phyloP scores from a whole-genome alignment of 2,329 filamentous ascomycete genomes.

The Aspergillus costaricaensis region DNA sequence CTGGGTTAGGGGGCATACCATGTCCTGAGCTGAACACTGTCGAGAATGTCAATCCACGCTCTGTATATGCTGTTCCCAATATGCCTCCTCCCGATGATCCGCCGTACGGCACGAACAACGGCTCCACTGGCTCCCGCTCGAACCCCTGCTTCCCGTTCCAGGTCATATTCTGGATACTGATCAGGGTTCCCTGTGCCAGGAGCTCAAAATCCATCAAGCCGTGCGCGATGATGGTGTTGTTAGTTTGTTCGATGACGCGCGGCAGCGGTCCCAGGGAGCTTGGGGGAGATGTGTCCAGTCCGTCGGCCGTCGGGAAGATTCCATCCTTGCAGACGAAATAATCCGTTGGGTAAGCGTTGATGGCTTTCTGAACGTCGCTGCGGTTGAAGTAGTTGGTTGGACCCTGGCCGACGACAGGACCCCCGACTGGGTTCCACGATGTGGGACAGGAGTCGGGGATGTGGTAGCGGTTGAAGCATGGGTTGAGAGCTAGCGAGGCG shows the following conservation, averaged over 20 bases:
- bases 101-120: conserved; percentile 61
- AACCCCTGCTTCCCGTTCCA: conserved; percentile 74
- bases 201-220: conserved; percentile 70
- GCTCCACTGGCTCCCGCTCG: conserved; percentile 58
- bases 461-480: conserved; percentile 77
- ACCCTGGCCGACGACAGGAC: conserved; percentile 66
- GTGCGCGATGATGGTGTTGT: conserved; percentile 73
- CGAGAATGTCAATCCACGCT: conserved; percentile 74
- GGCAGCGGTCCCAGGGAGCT: conserved; percentile 53
- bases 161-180: conserved; percentile 79
- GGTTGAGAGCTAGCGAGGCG: conserved; percentile 64
- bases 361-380: conserved; percentile 66
- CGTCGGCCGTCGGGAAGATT: conserved; percentile 42
- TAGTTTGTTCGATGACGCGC: conserved; percentile 70
- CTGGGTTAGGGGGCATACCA: conserved; percentile 16
- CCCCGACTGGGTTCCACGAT: conserved; percentile 67
- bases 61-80: conserved; percentile 69
- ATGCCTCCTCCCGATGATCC: conserved; percentile 60
- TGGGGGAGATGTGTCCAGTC: conserved; percentile 49
- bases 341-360: conserved; percentile 56
- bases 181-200: conserved; percentile 68
- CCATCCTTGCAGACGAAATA: conserved; percentile 47
- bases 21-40: conserved; percentile 68
- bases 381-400: conserved; percentile 68
- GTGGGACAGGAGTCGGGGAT: conserved; percentile 71